phyloP scores from a whole-genome alignment of 2,329 filamentous ascomycete species.

The Aureobasidium sp. region DNA sequence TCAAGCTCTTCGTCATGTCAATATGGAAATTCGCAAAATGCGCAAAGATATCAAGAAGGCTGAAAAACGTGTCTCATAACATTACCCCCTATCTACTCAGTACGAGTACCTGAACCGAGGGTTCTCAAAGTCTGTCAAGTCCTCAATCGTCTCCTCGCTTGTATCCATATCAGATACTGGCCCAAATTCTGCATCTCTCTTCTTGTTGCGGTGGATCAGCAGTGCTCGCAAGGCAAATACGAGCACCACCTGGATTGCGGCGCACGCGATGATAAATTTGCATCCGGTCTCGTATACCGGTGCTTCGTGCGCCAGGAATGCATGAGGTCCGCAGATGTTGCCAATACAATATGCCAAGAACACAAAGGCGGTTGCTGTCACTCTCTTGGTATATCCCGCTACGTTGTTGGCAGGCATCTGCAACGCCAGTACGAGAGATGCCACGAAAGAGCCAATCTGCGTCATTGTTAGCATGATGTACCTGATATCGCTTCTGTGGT shows the following conservation, averaged over 20 bases:
- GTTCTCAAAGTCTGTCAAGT: slow-evolving; percentile 37
- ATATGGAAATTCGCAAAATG: slow-evolving; percentile 59
- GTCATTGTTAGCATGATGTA: background rate
- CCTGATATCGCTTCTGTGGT: no score
- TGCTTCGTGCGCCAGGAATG: slow-evolving; percentile 40
- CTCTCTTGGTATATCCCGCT: slow-evolving; percentile 44
- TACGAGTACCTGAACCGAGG: slow-evolving; percentile 24
- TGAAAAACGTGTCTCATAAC: slow-evolving; percentile 19
- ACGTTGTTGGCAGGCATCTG: slow-evolving; percentile 47
- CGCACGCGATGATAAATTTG: slow-evolving; percentile 44
- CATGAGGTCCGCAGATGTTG: slow-evolving; percentile 44
- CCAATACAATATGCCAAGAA: slow-evolving; percentile 40
- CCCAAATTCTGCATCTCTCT: slow-evolving; percentile 30
- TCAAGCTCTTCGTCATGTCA: slow-evolving; percentile 55
- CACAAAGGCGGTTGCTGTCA: slow-evolving; percentile 41
- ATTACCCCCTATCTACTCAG: slow-evolving; percentile 16
- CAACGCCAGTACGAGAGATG: slow-evolving; percentile 47
- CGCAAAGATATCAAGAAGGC: slow-evolving; percentile 41
- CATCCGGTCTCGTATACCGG: slow-evolving; percentile 48
- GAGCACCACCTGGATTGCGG: slow-evolving; percentile 36
- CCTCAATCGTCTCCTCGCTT: slow-evolving; percentile 27
- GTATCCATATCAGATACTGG: slow-evolving; percentile 12
- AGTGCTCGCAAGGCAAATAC: slow-evolving; percentile 32
- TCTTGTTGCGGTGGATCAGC: slow-evolving; percentile 34
- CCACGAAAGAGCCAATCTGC: slow-evolving; percentile 39